Evolutionary conservation across 371 early-diverging fungal genomes (phyloP).

Genomic region (Mortierella sp.): DNA sequence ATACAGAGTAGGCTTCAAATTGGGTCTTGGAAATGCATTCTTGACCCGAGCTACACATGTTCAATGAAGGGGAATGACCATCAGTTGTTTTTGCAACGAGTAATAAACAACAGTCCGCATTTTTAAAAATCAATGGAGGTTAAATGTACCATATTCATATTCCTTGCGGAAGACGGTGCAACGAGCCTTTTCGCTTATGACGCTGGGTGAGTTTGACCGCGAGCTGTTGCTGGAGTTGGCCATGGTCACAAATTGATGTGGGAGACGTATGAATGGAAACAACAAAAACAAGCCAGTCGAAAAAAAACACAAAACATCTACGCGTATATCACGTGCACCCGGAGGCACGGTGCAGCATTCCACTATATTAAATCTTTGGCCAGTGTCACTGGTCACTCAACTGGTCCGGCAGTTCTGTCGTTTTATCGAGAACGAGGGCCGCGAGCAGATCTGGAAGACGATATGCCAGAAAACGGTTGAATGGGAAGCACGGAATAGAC

Average conservation of each 20-base stretch:
- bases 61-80: neutral
- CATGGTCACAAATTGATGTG: slow-evolving; percentile 13
- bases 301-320: neutral
- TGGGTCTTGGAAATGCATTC: slow-evolving; percentile 24
- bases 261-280: neutral
- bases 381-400: neutral
- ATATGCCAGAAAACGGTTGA: too few species aligned
- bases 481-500: neutral
- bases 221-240: slow-evolving; percentile 39
- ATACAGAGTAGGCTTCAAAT: slow-evolving; percentile 24
- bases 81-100: too few species aligned
- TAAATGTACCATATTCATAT: slow-evolving; percentile 44
- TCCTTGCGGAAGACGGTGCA: slow-evolving; percentile 52
- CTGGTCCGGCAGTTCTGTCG: too few species aligned
- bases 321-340: slow-evolving; percentile 8
- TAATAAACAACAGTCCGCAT: too few species aligned
- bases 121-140: too few species aligned
- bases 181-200: slow-evolving; percentile 41
- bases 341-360: too few species aligned
- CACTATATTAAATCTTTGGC: too few species aligned
- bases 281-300: neutral
- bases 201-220: slow-evolving; percentile 39
- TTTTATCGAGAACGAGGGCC: too few species aligned
- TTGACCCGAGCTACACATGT: slow-evolving; percentile 30
- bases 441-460: too few species aligned